phyloP scores from a whole-genome alignment of 2,329 filamentous ascomycete genomes.

The Diaporthe citriasiana region DNA sequence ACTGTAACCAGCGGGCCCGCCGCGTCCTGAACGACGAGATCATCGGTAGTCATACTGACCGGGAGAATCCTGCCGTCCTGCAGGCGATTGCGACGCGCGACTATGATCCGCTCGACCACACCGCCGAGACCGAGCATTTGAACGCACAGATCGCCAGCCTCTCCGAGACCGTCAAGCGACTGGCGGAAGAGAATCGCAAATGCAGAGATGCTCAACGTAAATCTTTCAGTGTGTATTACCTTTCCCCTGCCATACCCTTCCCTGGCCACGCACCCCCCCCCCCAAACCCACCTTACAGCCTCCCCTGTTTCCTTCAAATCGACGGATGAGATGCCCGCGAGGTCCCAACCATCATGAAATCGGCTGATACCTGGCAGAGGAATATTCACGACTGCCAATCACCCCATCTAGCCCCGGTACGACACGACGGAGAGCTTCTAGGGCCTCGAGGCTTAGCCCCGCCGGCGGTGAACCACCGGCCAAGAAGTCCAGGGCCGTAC shows the following conservation, averaged over 20 bases:
- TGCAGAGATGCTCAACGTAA: neutral
- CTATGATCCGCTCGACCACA: neutral
- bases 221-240: neutral
- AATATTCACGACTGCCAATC: neutral
- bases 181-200: neutral
- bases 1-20: conserved; percentile 13
- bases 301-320: no score
- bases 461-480: neutral
- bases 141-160: neutral
- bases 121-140: neutral
- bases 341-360: neutral
- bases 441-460: conserved; percentile 8
- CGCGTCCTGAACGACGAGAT: conserved; percentile 34
- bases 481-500: conserved; percentile 1
- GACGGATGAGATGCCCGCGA: no score
- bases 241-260: neutral
- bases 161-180: neutral
- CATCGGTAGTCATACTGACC: neutral
- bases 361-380: conserved; percentile 6
- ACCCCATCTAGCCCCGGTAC: neutral
- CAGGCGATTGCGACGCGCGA: neutral
- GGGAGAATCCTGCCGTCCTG: neutral
- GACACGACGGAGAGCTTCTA: neutral
- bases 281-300: neutral
- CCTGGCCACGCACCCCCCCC: neutral